Evolutionary conservation across 352 stramenopile genomes (phyloP).

Genomic region (Aphanomyces stellatus): DNA sequence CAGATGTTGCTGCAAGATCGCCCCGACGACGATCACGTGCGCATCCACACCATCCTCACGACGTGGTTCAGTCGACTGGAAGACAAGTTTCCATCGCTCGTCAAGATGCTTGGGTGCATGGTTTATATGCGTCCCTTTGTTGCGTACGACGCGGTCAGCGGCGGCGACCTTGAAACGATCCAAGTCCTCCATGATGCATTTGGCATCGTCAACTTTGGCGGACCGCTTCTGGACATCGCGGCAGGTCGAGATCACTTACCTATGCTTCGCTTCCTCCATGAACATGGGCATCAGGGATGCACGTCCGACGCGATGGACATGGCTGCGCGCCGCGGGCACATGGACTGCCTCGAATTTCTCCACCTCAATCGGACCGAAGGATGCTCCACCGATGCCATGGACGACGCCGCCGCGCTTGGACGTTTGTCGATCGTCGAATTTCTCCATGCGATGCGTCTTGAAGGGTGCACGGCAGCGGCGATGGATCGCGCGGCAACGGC

Average conservation of each 20-base stretch:
- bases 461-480: conserved; percentile 4
- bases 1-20: not conserved
- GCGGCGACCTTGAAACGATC: not conserved
- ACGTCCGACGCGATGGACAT: not conserved
- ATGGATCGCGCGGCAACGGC: conserved; percentile 1
- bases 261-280: conserved; percentile 28
- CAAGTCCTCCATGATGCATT: not conserved
- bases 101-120: conserved; percentile 2
- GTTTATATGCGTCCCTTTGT: not conserved
- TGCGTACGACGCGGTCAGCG: not conserved
- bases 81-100: not conserved
- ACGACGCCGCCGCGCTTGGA: not conserved
- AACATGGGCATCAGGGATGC: conserved; percentile 20
- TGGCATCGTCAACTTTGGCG: not conserved
- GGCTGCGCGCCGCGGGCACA: not conserved
- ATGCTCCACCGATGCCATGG: conserved; percentile 12
- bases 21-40: not conserved
- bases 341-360: not conserved
- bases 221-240: conserved; percentile 5
- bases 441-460: not conserved
- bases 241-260: conserved; percentile 25
- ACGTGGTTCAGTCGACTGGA: not conserved
- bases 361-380: conserved; percentile 8
- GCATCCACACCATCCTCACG: not conserved
- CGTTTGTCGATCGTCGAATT: not conserved